Conservation (phyloP, 2,329 filamentous ascomycete species). For the Fusarium sp. region DNA sequence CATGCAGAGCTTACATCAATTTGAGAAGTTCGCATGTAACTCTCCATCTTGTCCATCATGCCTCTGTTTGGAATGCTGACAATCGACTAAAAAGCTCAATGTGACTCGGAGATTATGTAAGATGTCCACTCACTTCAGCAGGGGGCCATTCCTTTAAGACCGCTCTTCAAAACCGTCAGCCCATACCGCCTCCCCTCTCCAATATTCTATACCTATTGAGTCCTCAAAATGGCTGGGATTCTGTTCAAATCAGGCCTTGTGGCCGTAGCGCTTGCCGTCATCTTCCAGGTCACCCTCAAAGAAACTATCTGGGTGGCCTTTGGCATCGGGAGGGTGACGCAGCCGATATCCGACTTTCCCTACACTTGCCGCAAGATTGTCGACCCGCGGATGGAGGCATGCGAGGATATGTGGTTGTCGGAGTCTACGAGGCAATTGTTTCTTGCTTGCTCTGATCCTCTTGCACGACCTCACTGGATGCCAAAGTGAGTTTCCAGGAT, state of each 20-base stretch:
- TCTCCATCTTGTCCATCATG: neutral
- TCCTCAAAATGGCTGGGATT: conserved; percentile 16
- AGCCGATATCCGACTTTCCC: conserved; percentile 40
- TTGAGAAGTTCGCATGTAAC: neutral
- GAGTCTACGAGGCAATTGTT: conserved; percentile 38
- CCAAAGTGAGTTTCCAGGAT: conserved; percentile 2
- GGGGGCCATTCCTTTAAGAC: neutral
- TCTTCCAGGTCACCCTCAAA: conserved; percentile 43
- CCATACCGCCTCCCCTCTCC: neutral
- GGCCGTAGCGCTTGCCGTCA: conserved; percentile 20
- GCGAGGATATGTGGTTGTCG: conserved; percentile 45
- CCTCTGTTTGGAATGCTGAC: neutral
- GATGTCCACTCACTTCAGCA: neutral
- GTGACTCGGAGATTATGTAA: neutral
- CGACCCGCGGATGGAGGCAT: conserved; percentile 33
- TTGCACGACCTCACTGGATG: conserved; percentile 29
- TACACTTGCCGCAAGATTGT: conserved; percentile 41
- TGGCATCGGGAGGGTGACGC: conserved; percentile 32
- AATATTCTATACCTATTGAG: neutral
- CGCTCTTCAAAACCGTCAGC: neutral
- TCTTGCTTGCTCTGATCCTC: conserved; percentile 40
- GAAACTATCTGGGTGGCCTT: conserved; percentile 37
- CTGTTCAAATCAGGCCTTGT: conserved; percentile 30
- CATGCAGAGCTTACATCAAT: neutral
- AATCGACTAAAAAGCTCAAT: neutral